phyloP scores from a whole-genome alignment of 352 stramenopile genomes.

The Peronosclerospora sorghi region DNA sequence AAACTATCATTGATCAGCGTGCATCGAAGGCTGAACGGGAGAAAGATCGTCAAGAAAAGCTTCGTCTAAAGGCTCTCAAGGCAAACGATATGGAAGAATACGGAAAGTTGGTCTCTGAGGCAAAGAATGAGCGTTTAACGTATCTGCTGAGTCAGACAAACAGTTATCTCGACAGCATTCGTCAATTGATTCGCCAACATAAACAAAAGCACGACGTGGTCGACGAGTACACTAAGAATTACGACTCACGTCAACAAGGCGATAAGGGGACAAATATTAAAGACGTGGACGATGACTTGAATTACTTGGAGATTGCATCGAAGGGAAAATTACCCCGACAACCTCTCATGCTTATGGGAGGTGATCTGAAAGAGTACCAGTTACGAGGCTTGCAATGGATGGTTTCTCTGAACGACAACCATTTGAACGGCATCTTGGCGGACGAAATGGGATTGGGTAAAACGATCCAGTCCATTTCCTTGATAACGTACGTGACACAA shows the following conservation, averaged over 20 bases:
- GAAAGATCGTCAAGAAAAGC: slow-evolving; percentile 80
- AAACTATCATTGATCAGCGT: slow-evolving; percentile 68
- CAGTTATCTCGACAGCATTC: slow-evolving; percentile 94
- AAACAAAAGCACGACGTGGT: slow-evolving; percentile 75
- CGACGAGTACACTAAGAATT: slow-evolving; percentile 28
- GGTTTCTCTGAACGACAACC: slow-evolving; percentile 96
- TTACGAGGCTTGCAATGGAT: slow-evolving; percentile 99
- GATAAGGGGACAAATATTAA: slow-evolving; percentile 11
- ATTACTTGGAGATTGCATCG: slow-evolving; percentile 76
- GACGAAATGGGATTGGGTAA: slow-evolving; percentile 94
- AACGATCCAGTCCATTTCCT: slow-evolving; percentile 80
- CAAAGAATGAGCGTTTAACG: slow-evolving; percentile 95
- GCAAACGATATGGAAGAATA: slow-evolving; percentile 97
- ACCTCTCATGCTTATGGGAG: slow-evolving; percentile 92
- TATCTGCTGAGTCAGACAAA: slow-evolving; percentile 95
- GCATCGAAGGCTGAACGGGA: slow-evolving; percentile 72
- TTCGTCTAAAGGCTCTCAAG: slow-evolving; percentile 84
- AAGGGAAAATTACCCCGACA: slow-evolving; percentile 84
- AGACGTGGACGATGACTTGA: slow-evolving; percentile 65
- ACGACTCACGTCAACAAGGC: slow-evolving; percentile 24
- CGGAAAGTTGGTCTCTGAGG: slow-evolving; percentile 92
- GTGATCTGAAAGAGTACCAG: slow-evolving; percentile 96
- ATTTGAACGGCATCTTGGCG: slow-evolving; percentile 96
- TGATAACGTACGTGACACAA: slow-evolving; percentile 76
- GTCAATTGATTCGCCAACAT: slow-evolving; percentile 83